These are phyloP conservation scores for Pythium utonaiense DNA, from an alignment of 352 stramenopile genomes.

Conservation along the genomic window DNA sequence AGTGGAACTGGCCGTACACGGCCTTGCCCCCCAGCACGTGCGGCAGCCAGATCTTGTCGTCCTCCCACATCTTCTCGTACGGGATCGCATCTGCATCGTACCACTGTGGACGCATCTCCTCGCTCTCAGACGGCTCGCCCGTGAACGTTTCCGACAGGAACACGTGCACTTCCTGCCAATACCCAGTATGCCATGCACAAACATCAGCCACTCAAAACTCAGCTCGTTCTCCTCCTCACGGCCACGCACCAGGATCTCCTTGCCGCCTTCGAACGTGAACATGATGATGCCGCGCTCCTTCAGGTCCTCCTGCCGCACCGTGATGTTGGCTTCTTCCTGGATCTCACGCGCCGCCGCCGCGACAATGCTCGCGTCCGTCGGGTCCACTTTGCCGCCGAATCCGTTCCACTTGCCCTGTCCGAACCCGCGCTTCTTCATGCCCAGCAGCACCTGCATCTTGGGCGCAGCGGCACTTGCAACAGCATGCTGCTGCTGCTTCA, in stretches of 20 bases:
- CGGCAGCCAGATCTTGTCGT: constrained; percentile 66
- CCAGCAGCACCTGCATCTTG: constrained; percentile 37
- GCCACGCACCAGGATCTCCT: constrained; percentile 25
- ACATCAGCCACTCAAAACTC: neutral
- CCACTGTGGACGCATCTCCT: constrained; percentile 77
- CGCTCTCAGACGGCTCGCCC: constrained; percentile 48
- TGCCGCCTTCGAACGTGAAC: constrained; percentile 44
- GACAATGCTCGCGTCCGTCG: constrained; percentile 35
- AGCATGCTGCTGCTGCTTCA: constrained; percentile 1
- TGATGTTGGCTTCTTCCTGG: constrained; percentile 41
- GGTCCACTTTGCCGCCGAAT: constrained; percentile 76
- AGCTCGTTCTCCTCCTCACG: too few species aligned
- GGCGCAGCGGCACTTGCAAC: neutral
- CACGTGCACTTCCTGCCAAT: constrained; percentile 38
- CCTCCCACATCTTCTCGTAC: constrained; percentile 63
- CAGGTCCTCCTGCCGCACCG: constrained; percentile 25
- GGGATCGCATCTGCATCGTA: constrained; percentile 48
- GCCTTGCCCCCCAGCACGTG: constrained; percentile 40
- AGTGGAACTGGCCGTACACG: constrained; percentile 53
- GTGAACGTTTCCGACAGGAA: constrained; percentile 40
- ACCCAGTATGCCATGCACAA: too few species aligned
- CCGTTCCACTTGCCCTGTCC: constrained; percentile 73
- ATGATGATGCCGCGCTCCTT: constrained; percentile 25
- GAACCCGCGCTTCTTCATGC: constrained; percentile 79
- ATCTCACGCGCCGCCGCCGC: constrained; percentile 36